Evolutionary conservation across 805 yeast genomes (phyloP).

Genomic region (Debaryomyces tyrocola): DNA sequence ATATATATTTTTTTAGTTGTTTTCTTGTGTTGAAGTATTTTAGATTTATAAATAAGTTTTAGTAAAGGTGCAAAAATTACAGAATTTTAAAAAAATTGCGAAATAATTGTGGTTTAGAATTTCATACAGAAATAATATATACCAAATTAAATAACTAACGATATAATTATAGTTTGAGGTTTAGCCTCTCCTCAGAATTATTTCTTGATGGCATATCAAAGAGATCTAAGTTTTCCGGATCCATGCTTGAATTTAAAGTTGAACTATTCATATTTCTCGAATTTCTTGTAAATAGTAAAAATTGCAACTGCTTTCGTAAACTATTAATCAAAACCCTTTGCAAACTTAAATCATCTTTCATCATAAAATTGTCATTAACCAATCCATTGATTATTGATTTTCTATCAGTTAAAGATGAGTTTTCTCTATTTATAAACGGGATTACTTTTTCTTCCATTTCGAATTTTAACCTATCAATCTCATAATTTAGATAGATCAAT

Average conservation of each 20-base stretch:
- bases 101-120: no score
- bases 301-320: conserved; percentile 52
- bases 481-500: conserved; percentile 35
- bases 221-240: conserved; percentile 14
- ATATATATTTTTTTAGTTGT: neutral
- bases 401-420: conserved; percentile 22
- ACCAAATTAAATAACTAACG: no score
- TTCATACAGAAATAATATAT: no score
- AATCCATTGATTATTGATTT: conserved; percentile 30
- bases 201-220: conserved; percentile 27
- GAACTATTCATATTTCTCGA: conserved; percentile 11
- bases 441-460: conserved; percentile 41
- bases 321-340: conserved; percentile 47
- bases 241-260: neutral
- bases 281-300: conserved; percentile 44
- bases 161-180: conserved; percentile 25
- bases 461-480: conserved; percentile 42
- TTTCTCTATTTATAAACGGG: conserved; percentile 31
- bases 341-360: conserved; percentile 48
- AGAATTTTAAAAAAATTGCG: no score
- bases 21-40: no score
- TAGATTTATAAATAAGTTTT: no score
- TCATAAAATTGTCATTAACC: conserved; percentile 36
- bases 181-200: conserved; percentile 35
- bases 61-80: no score